Evolutionary conservation across 106 monocot species (phyloP).

Genomic region (Allium cepa): DNA sequence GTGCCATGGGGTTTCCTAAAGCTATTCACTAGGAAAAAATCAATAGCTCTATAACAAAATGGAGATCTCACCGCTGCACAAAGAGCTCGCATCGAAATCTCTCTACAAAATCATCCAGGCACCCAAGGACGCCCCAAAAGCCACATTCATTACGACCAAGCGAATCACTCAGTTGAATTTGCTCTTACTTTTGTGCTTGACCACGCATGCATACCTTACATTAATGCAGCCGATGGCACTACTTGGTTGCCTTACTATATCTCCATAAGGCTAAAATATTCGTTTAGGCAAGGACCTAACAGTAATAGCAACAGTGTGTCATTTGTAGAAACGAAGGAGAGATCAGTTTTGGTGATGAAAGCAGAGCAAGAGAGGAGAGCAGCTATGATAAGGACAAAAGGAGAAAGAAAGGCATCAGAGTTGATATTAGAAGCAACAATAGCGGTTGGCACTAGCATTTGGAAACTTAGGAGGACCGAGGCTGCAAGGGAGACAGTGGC

Average conservation of each 20-base stretch:
- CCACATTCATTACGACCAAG: constrained; percentile 78
- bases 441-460: too few relatives aligned
- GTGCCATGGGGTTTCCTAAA: constrained; percentile 85
- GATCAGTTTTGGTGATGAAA: too few relatives aligned
- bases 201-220: constrained; percentile 69
- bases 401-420: too few relatives aligned
- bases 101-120: constrained; percentile 82
- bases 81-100: constrained; percentile 76
- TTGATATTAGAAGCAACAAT: too few relatives aligned
- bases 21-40: constrained; percentile 89
- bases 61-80: constrained; percentile 71
- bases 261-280: constrained; percentile 19
- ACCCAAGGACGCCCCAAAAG: constrained; percentile 47
- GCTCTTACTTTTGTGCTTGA: constrained; percentile 91
- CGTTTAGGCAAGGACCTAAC: too few relatives aligned
- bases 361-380: too few relatives aligned
- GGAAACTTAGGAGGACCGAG: too few relatives aligned
- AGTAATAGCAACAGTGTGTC: too few relatives aligned
- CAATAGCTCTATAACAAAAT: constrained; percentile 50
- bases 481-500: too few relatives aligned
- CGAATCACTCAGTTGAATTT: constrained; percentile 70
- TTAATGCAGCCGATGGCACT: constrained; percentile 93
- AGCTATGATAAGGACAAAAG: too few relatives aligned
- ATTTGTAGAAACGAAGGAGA: too few relatives aligned
- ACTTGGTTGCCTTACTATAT: constrained; percentile 97